Evolutionary conservation across 306 rosid species (phyloP).

Genomic region (Lupinus albus): DNA sequence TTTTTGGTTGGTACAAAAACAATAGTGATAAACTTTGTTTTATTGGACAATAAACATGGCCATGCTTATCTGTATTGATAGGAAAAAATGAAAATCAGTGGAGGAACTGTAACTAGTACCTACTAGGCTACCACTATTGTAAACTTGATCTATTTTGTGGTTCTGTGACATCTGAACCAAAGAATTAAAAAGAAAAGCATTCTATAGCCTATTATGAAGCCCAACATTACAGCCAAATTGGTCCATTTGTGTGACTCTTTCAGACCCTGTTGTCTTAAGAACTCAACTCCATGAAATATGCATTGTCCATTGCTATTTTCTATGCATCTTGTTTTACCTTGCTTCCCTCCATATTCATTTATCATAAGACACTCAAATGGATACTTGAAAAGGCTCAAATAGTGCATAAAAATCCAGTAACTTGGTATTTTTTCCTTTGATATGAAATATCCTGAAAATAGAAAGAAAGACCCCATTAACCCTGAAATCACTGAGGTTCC

Average conservation of each 20-base stretch:
- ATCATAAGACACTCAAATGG: conserved; percentile 56
- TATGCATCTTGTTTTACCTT: conserved; percentile 39
- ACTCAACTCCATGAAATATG: conserved; percentile 36
- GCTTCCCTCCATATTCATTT: conserved; percentile 48
- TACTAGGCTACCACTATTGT: conserved; percentile 22
- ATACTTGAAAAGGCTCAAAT: conserved; percentile 53
- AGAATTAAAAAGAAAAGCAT: conserved; percentile 69
- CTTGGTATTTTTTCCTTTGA: conserved; percentile 46
- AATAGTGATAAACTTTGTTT: not conserved
- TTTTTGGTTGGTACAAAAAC: conserved; percentile 25
- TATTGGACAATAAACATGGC: conserved; percentile 27
- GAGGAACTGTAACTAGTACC: conserved; percentile 17
- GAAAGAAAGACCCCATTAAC: conserved; percentile 42
- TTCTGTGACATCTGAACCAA: conserved; percentile 77
- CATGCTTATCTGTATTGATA: not conserved
- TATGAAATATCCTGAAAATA: conserved; percentile 58
- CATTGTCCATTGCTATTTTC: conserved; percentile 37
- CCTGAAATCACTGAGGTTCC: conserved; percentile 41
- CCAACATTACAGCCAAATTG: conserved; percentile 45
- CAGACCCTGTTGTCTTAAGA: conserved; percentile 43
- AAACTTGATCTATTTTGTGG: conserved; percentile 51
- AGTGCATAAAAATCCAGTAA: conserved; percentile 56
- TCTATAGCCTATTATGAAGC: conserved; percentile 46
- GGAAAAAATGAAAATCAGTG: conserved; percentile 33
- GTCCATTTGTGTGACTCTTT: conserved; percentile 48